These are phyloP conservation scores for Metarhizium album DNA, from an alignment of 2,329 filamentous ascomycete genomes.

Conservation along the genomic window DNA sequence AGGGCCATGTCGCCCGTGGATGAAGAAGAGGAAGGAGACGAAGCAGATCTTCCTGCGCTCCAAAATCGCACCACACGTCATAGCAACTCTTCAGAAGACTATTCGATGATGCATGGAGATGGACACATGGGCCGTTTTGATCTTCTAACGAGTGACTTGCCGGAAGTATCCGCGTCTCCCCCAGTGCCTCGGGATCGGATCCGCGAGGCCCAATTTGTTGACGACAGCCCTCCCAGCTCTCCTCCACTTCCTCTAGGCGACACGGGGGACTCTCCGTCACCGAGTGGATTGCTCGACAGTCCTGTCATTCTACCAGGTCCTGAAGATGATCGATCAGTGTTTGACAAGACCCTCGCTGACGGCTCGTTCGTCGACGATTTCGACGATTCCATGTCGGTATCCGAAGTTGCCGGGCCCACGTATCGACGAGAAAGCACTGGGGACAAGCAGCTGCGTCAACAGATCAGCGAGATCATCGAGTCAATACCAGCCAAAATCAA, in stretches of 20 bases:
- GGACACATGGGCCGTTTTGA: constrained; percentile 27
- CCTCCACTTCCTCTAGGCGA: constrained; percentile 24
- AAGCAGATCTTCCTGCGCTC: constrained; percentile 26
- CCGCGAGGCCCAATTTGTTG: constrained; percentile 23
- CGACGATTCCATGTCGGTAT: constrained; percentile 28
- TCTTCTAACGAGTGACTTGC: constrained; percentile 29
- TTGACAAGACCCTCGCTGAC: constrained; percentile 30
- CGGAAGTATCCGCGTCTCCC: constrained; percentile 35
- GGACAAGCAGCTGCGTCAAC: constrained; percentile 64
- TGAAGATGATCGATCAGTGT: constrained; percentile 26
- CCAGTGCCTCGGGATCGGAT: constrained; percentile 18
- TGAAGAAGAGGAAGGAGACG: constrained; percentile 17
- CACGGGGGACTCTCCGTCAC: constrained; percentile 13
- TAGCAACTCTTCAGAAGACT: constrained; percentile 26
- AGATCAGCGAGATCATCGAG: constrained; percentile 68
- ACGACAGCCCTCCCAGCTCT: constrained; percentile 38
- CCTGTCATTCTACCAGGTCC: constrained; percentile 32
- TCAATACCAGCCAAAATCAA: constrained; percentile 72
- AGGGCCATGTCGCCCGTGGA: constrained; percentile 11
- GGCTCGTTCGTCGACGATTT: constrained; percentile 36
- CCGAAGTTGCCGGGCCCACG: constrained; percentile 16
- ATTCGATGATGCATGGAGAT: constrained; percentile 26
- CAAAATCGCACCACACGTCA: constrained; percentile 18
- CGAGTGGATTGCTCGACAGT: constrained; percentile 32
- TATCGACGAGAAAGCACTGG: constrained; percentile 26